A percentile compares a stretch with the other conserved stretches of the same genome.
Conservation (phyloP, 805 yeast species). For the Candida takata region DNA sequence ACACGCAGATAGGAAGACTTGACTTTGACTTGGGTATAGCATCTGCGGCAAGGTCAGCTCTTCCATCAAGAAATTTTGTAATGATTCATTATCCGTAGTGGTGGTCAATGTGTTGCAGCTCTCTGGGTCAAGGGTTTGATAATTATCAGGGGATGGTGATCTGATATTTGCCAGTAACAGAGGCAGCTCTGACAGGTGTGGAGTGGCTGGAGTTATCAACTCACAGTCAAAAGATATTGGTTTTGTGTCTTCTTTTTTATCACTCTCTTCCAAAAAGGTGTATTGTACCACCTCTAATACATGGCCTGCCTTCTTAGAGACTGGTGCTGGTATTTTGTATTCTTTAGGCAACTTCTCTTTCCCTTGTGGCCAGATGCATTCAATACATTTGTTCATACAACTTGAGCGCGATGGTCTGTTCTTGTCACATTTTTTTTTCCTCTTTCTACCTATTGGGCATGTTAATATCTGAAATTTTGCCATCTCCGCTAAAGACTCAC, state of each 20-base stretch:
- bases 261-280: too few relatives aligned
- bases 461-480: too few relatives aligned
- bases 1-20: conserved; percentile 24
- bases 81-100: neutral
- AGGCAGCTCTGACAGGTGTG: neutral
- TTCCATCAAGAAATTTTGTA: too few relatives aligned
- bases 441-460: conserved; percentile 38
- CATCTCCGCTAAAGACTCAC: too few relatives aligned
- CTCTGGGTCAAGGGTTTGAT: conserved; percentile 1
- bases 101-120: neutral
- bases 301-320: too few relatives aligned
- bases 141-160: neutral
- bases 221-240: too few relatives aligned
- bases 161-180: neutral
- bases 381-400: conserved; percentile 30
- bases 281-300: neutral
- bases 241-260: too few relatives aligned
- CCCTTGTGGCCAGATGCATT: conserved; percentile 22
- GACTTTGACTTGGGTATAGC: neutral
- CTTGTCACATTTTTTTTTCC: conserved; percentile 62
- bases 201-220: too few relatives aligned
- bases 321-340: conserved; percentile 12
- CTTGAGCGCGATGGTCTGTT: conserved; percentile 34
- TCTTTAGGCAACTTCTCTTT: conserved; percentile 15
- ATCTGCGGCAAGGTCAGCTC: too few relatives aligned